Evolutionary conservation across 2,329 filamentous ascomycete species (phyloP), one percentile per base, ranked within the genome.

Genomic region (Botryotinia convoluta): DNA sequence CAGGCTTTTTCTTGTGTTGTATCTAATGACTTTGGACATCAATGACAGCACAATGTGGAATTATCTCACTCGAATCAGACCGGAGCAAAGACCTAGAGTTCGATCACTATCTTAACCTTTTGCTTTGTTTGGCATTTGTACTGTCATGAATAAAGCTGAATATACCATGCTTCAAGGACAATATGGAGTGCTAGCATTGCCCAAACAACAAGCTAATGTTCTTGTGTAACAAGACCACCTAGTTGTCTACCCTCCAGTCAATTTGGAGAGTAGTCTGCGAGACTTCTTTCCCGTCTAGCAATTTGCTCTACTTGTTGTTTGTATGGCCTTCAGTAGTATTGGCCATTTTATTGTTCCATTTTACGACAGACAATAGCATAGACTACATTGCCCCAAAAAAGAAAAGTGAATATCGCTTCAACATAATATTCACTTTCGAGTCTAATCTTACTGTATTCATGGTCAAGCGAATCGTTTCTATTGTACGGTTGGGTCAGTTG

Each of bases 161-260:
- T 42, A 42, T n/a, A 4, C 8, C 8, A 29, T n/a, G 4, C 8
- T 63, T n/a, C n/a, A 18, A 12, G 26, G n/a, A 42, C 4, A 42
- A 44, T 44, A 44, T 29, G 1, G n/a, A 42, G 14, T 29, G 16
- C 37, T 54, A 18, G 6, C 1, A 18, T 20, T 12, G 39, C 5
- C 6, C 1, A 29, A 12, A 42, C 16, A 1, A 0, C 16, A 22
- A 29, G 5, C n/a, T 29, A 10, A 5, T 44, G 3, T 2, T 3
- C 60, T 63, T 18, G n/a, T 20, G 1, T 10, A 32, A 10, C 7
- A 44, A 7, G 3, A 37, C 20, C 20, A n/a, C 7, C 26, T 29
- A 14, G 10, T 1, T 5, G 32, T 67, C 32, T 54, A 9, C 9
- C 10, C 35, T 29, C 35, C 35, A 32, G 32, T 29, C 26, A 54